Evolutionary conservation across 305 asterid species (phyloP).

Genomic region (Fraxinus velutina): DNA sequence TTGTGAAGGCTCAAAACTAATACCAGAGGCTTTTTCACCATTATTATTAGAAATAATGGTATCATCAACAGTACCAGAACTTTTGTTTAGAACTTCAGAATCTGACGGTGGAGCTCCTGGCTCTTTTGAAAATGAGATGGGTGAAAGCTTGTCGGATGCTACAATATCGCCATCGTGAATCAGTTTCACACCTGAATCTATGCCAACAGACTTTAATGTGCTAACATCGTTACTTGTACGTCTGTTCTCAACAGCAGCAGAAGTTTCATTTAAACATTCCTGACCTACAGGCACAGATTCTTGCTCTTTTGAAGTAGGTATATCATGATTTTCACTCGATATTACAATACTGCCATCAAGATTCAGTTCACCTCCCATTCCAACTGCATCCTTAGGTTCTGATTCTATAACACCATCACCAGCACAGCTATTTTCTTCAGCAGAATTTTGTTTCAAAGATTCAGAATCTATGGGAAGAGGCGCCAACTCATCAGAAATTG

Average conservation of each 20-base stretch:
- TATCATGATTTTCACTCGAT: slow-evolving; percentile 25
- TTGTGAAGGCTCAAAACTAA: slow-evolving; percentile 27
- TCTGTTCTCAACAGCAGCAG: slow-evolving; percentile 23
- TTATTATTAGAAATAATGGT: slow-evolving; percentile 1
- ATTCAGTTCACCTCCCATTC: slow-evolving; percentile 23
- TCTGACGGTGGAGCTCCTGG: slow-evolving; percentile 20
- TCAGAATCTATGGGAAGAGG: slow-evolving; percentile 13
- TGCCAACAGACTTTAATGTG: slow-evolving; percentile 12
- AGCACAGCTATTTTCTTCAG: slow-evolving; percentile 11
- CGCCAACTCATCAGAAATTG: slow-evolving; percentile 10
- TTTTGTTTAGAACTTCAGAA: slow-evolving; percentile 24
- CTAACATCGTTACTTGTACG: slow-evolving; percentile 10
- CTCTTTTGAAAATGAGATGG: slow-evolving; percentile 23
- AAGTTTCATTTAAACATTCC: slow-evolving; percentile 18
- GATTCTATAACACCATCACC: slow-evolving; percentile 5
- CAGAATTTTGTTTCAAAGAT: slow-evolving; percentile 9
- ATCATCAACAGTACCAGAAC: slow-evolving; percentile 30
- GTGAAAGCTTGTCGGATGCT: slow-evolving; percentile 24
- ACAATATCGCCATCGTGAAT: slow-evolving; percentile 21
- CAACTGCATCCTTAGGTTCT: slow-evolving; percentile 19
- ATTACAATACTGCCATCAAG: slow-evolving; percentile 19
- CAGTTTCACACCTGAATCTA: slow-evolving; percentile 13
- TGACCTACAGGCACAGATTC: slow-evolving; percentile 18
- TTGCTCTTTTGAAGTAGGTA: slow-evolving; percentile 12
- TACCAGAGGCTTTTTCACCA: slow-evolving; percentile 20